A percentile compares a stretch with the other conserved stretches of the same genome.
Conservation (phyloP, 257 asterid genomes). For the Nicotiana tomentosiformis region DNA sequence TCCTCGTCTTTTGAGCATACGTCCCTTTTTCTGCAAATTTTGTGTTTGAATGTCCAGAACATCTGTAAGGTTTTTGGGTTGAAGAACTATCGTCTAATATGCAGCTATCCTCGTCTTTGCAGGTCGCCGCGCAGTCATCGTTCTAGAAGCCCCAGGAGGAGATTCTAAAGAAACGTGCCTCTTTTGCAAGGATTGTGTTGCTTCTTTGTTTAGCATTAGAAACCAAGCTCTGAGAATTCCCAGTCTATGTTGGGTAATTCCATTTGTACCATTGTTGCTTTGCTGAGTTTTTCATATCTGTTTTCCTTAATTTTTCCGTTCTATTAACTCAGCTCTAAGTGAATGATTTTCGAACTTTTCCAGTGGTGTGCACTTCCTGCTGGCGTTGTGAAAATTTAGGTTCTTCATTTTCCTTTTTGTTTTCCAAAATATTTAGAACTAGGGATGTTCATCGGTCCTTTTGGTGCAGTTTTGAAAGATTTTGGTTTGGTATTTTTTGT, state of each 20-base stretch:
- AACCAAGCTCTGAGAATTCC: constrained; percentile 11
- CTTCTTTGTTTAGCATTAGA: constrained; percentile 24
- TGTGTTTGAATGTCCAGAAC: background rate
- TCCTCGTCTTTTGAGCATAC: background rate
- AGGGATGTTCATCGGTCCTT: too few relatives aligned
- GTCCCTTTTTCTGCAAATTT: background rate
- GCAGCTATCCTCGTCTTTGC: constrained; percentile 18
- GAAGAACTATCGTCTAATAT: background rate
- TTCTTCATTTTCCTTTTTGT: background rate
- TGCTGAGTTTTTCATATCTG: background rate
- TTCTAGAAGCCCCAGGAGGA: constrained; percentile 89
- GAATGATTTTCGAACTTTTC: background rate
- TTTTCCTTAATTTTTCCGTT: background rate
- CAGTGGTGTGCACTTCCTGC: background rate
- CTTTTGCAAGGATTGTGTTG: background rate
- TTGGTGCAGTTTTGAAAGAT: too few relatives aligned
- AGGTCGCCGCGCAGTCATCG: constrained; percentile 89
- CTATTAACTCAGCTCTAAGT: background rate
- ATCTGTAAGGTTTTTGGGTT: background rate
- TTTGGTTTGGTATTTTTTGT: too few relatives aligned
- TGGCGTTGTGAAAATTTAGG: background rate
- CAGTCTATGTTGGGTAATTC: constrained; percentile 8
- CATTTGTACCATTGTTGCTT: constrained; percentile 1
- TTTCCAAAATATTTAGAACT: background rate
- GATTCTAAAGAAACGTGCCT: constrained; percentile 33